Percentiles rank a stretch among this genome's conserved stretches.
Conservation (phyloP, 345 rosid species). For the Trapa incisa region DNA sequence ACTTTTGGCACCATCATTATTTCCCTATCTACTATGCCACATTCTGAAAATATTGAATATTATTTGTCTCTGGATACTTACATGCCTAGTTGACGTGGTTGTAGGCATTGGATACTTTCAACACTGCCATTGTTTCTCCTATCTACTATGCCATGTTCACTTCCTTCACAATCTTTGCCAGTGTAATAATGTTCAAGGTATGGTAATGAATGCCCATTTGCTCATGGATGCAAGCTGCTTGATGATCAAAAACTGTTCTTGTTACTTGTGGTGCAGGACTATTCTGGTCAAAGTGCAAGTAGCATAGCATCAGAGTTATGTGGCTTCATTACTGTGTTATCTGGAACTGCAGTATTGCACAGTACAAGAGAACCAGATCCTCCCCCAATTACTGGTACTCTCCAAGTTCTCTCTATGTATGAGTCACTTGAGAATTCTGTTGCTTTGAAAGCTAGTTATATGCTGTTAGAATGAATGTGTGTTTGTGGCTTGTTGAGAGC, state of each 20-base stretch:
- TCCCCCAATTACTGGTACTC: slow-evolving; percentile 48
- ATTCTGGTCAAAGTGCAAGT: slow-evolving; percentile 68
- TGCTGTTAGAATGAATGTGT: not conserved
- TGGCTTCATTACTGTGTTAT: slow-evolving; percentile 61
- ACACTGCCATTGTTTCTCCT: slow-evolving; percentile 65
- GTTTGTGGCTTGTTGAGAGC: not conserved
- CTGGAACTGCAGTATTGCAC: slow-evolving; percentile 61
- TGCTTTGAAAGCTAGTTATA: not conserved
- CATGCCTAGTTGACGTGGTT: slow-evolving; percentile 9
- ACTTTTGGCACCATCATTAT: slow-evolving; percentile 59
- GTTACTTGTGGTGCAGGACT: slow-evolving; percentile 30
- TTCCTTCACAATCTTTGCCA: slow-evolving; percentile 60
- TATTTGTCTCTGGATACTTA: not conserved
- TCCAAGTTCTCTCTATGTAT: not conserved
- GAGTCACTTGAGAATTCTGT: not conserved
- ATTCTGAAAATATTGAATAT: slow-evolving; percentile 17
- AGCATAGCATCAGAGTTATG: slow-evolving; percentile 61
- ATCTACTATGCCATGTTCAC: slow-evolving; percentile 70
- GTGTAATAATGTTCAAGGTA: slow-evolving; percentile 86
- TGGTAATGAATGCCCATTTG: not conserved
- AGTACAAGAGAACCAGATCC: slow-evolving; percentile 59
- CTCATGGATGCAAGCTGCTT: not conserved
- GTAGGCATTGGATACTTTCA: slow-evolving; percentile 77
- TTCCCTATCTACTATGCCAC: slow-evolving; percentile 69
- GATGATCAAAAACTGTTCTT: not conserved